Evolutionary conservation across 2,329 filamentous ascomycete species (phyloP).

Genomic region (Fusarium pseudograminearum): DNA sequence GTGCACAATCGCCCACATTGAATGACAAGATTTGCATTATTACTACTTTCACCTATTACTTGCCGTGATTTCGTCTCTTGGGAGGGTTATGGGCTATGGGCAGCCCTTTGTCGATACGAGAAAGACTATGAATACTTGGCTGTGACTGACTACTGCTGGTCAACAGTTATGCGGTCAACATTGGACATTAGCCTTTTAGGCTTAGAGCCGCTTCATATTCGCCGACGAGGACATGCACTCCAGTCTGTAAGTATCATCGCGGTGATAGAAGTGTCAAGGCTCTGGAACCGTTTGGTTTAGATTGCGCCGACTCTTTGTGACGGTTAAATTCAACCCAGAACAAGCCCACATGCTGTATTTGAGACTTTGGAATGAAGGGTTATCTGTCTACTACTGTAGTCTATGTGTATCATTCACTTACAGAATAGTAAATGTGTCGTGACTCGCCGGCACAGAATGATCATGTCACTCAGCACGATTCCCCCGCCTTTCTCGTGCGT

Average conservation of each 20-base stretch:
- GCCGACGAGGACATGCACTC: neutral
- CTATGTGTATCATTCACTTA: neutral
- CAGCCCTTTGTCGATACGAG: neutral
- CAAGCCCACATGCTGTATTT: neutral
- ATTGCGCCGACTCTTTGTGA: neutral
- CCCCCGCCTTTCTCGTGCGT: neutral
- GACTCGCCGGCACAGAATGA: slow-evolving; percentile 25
- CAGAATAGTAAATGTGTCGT: slow-evolving; percentile 2
- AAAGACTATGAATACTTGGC: neutral
- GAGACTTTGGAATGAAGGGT: no score
- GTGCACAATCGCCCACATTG: slow-evolving; percentile 23
- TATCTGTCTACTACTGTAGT: neutral
- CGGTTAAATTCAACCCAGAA: neutral
- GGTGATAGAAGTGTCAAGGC: neutral
- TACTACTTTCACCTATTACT: neutral
- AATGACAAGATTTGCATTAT: slow-evolving; percentile 6
- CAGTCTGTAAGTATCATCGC: neutral
- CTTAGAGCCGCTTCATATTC: neutral
- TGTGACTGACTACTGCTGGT: slow-evolving; percentile 25
- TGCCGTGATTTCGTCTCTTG: no score
- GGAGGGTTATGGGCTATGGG: neutral
- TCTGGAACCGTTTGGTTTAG: neutral
- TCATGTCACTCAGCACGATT: slow-evolving; percentile 21
- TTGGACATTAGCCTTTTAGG: neutral
- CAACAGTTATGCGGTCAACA: neutral